These are phyloP conservation scores for Aspergillus persii DNA, from an alignment of 2,329 filamentous ascomycete genomes.

Conservation along the genomic window DNA sequence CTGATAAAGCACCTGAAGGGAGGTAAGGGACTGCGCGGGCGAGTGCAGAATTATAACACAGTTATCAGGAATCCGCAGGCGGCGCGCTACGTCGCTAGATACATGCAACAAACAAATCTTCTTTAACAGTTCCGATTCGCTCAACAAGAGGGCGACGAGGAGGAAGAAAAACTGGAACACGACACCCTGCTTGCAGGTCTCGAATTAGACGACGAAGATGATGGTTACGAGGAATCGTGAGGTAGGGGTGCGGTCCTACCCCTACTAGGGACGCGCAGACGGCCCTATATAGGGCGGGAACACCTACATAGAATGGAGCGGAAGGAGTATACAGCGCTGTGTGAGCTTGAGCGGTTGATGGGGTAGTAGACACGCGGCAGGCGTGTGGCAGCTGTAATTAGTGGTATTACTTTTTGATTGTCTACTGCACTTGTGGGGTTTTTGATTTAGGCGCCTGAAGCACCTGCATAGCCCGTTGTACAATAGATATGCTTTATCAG, in stretches of 20 bases:
- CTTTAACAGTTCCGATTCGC: not conserved
- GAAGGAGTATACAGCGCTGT: not conserved
- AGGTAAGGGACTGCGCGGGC: not conserved
- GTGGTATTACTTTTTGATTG: not conserved
- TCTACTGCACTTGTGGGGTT: too few species aligned
- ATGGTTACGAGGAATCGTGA: too few species aligned
- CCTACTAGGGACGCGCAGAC: too few species aligned
- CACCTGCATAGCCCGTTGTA: too few species aligned
- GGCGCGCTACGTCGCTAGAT: not conserved
- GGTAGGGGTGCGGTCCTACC: too few species aligned
- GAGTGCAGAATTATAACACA: not conserved
- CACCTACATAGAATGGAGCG: not conserved
- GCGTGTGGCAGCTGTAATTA: not conserved
- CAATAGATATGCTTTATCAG: not conserved
- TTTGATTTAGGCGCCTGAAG: too few species aligned
- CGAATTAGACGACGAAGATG: too few species aligned
- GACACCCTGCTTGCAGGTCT: not conserved
- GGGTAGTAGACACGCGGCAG: not conserved
- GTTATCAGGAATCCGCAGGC: not conserved
- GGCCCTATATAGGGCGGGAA: not conserved
- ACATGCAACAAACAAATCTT: not conserved
- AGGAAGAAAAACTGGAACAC: not conserved
- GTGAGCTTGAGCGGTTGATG: not conserved
- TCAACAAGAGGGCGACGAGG: not conserved
- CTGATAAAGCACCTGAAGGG: not conserved